These are phyloP conservation scores for Prosopis cineraria DNA, from an alignment of 306 rosid genomes.

Conservation along the genomic window DNA sequence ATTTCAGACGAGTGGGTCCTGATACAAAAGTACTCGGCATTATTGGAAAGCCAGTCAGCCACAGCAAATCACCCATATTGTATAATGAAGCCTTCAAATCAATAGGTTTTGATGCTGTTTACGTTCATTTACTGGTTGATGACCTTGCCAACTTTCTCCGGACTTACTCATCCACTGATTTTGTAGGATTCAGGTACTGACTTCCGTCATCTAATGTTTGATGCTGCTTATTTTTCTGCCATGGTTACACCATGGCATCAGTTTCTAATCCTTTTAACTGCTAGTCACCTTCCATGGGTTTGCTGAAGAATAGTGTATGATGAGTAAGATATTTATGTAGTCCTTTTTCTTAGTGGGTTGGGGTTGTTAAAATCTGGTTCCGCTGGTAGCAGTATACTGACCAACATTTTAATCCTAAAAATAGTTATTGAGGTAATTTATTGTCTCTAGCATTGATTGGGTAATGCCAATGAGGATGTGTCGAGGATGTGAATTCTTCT, in stretches of 20 bases:
- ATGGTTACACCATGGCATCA: constrained; percentile 17
- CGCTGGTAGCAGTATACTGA: constrained; percentile 9
- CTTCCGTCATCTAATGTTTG: constrained; percentile 27
- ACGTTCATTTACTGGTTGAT: constrained; percentile 79
- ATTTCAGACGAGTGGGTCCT: constrained; percentile 69
- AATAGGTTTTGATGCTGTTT: constrained; percentile 73
- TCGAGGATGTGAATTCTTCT: constrained; percentile 2
- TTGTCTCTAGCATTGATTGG: constrained; percentile 19
- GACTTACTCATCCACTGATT: constrained; percentile 80
- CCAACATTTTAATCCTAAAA: constrained; percentile 14
- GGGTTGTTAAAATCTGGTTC: constrained; percentile 6
- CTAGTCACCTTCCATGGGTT: constrained; percentile 27
- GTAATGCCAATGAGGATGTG: not conserved
- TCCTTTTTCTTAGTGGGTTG: constrained; percentile 21
- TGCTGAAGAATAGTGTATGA: not conserved
- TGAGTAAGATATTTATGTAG: constrained; percentile 7
- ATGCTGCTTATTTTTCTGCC: constrained; percentile 16
- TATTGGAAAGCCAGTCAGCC: constrained; percentile 89
- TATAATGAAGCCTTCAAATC: constrained; percentile 80
- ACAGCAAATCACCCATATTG: constrained; percentile 85
- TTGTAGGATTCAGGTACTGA: constrained; percentile 86
- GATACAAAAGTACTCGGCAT: constrained; percentile 84
- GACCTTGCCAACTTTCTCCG: constrained; percentile 70
- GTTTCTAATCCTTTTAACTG: constrained; percentile 25
- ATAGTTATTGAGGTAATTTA: constrained; percentile 11